Evolutionary conservation across 2,329 filamentous ascomycete species (phyloP).

Genomic region (Pyricularia grisea): DNA sequence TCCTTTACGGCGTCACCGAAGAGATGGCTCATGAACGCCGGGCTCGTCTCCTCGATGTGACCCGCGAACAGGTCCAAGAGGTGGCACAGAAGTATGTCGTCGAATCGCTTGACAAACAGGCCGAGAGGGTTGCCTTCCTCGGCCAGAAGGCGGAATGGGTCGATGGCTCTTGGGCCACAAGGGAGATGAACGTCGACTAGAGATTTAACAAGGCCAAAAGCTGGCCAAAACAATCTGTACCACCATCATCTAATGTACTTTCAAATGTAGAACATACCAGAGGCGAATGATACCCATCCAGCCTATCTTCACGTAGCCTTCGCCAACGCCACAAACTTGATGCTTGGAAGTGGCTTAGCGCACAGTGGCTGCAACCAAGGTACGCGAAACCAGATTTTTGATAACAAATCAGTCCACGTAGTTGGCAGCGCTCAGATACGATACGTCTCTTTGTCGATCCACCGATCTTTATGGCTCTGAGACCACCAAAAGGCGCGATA

Average conservation of each 20-base stretch:
- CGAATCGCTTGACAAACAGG: slow-evolving; percentile 47
- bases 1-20: slow-evolving; percentile 75
- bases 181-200: slow-evolving; percentile 59
- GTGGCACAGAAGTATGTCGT: slow-evolving; percentile 79
- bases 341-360: neutral
- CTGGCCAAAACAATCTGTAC: neutral
- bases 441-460: slow-evolving; percentile 48
- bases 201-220: neutral
- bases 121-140: slow-evolving; percentile 62
- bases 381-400: neutral
- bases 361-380: neutral
- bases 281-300: slow-evolving; percentile 1
- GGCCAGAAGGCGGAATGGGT: slow-evolving; percentile 78
- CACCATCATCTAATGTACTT: neutral
- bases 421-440: slow-evolving; percentile 50
- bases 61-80: slow-evolving; percentile 65
- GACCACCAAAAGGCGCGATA: slow-evolving; percentile 56
- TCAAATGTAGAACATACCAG: neutral
- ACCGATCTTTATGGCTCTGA: slow-evolving; percentile 36
- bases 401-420: neutral
- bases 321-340: neutral
- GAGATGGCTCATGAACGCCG: slow-evolving; percentile 82
- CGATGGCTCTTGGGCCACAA: slow-evolving; percentile 62
- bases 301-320: neutral
- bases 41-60: slow-evolving; percentile 80